phyloP scores from a whole-genome alignment of 495 filamentous ascomycete genomes.

The Penicillium daleae region DNA sequence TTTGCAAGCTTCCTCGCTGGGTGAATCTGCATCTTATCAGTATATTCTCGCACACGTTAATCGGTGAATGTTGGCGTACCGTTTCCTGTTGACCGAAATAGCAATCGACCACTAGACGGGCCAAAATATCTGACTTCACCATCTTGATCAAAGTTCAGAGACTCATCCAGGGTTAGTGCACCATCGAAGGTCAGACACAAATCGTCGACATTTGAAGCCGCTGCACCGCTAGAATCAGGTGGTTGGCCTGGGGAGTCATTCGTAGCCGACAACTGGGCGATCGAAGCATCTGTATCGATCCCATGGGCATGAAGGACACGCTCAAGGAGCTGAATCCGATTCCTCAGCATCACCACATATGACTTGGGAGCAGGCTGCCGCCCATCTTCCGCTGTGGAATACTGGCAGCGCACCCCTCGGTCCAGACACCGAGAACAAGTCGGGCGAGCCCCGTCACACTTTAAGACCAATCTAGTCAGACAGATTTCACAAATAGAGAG shows the following conservation, averaged over 20 bases:
- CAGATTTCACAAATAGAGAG: neutral
- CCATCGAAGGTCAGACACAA: slow-evolving; percentile 33
- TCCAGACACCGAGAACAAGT: slow-evolving; percentile 36
- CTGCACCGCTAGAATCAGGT: neutral
- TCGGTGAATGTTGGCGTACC: slow-evolving; percentile 6
- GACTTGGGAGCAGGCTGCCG: slow-evolving; percentile 38
- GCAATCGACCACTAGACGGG: slow-evolving; percentile 31
- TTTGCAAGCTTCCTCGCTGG: slow-evolving; percentile 11
- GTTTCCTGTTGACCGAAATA: slow-evolving; percentile 27
- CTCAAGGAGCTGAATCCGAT: slow-evolving; percentile 32
- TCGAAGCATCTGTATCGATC: slow-evolving; percentile 31
- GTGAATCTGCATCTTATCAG: slow-evolving; percentile 22
- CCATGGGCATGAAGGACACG: slow-evolving; percentile 25
- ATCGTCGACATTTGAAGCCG: slow-evolving; percentile 24
- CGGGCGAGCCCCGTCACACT: slow-evolving; percentile 34
- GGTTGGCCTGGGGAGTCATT: slow-evolving; percentile 10
- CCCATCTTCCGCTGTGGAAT: slow-evolving; percentile 32
- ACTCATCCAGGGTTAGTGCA: slow-evolving; percentile 33
- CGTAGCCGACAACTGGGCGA: slow-evolving; percentile 25
- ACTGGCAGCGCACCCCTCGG: slow-evolving; percentile 29
- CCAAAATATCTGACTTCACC: slow-evolving; percentile 39
- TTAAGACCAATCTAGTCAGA: neutral
- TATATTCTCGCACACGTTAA: neutral
- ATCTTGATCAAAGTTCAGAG: slow-evolving; percentile 38
- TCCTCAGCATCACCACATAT: slow-evolving; percentile 34